Percentiles rank a stretch among this genome's conserved stretches.
Conservation (phyloP, 2,329 filamentous ascomycete species). For the Colletotrichum karsti region DNA sequence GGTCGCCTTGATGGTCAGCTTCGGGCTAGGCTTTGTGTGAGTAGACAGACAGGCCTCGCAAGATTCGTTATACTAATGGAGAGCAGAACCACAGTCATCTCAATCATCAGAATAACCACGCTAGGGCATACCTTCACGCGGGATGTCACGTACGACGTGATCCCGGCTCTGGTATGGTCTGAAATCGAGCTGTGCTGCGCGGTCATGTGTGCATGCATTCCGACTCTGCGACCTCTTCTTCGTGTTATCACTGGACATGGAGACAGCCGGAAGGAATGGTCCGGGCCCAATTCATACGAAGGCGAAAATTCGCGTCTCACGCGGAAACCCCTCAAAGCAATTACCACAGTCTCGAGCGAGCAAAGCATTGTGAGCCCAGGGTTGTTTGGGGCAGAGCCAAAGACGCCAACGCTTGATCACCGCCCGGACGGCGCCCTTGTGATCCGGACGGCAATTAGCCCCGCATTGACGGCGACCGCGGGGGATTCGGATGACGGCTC, state of each 20-base stretch:
- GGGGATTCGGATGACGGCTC: constrained; percentile 16
- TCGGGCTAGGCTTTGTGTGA: constrained; percentile 26
- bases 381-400: background rate
- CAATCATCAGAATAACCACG: constrained; percentile 12
- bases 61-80: too few species aligned
- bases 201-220: constrained; percentile 20
- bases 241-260: background rate
- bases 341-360: background rate
- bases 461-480: background rate
- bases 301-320: background rate
- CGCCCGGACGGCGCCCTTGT: background rate
- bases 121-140: background rate
- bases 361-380: background rate
- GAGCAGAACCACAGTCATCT: constrained; percentile 11
- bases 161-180: constrained; percentile 17
- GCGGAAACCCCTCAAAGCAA: background rate
- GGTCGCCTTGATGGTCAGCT: constrained; percentile 4
- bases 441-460: background rate
- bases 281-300: background rate
- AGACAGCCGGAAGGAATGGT: background rate
- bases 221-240: constrained; percentile 20
- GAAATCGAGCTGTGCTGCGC: constrained; percentile 18
- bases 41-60: too few species aligned
- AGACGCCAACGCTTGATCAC: background rate
- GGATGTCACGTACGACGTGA: constrained; percentile 13